Evolutionary conservation across 2,329 filamentous ascomycete species (phyloP), one percentile per base, ranked within the genome.

Genomic region (Thermothelomyces thermophilus): DNA sequence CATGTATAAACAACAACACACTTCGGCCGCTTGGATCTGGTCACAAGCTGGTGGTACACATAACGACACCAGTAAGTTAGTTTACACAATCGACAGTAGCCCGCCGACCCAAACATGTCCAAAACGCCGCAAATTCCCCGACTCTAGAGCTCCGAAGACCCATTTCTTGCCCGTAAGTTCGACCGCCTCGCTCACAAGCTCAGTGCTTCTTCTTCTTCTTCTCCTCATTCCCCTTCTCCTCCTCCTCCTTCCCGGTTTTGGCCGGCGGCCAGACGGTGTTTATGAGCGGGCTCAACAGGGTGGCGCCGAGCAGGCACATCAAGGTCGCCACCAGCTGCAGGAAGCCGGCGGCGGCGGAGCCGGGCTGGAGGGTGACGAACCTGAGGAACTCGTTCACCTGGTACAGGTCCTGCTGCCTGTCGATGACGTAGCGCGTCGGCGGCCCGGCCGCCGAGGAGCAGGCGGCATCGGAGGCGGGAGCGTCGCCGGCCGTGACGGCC

Each of bases 321-420:
- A 78, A 54, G 0, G 86, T 84, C 3, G 80, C 80, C 46, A 80
- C 72, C 1, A 89, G 65, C 55, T 64, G 59, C 46, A 57, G 56
- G 13, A 52, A 31, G 5, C 3, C 82, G 30, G 40, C 79, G 1
- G 84, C 28, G 20, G 77, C 61, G 7, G 72, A 67, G 0, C 79
- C 81, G 0, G 83, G 67, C 0, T 78, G 75, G 17, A 84, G 81
- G 14, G 77, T 60, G 16, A 90, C 59, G 62, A 94, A 93, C 59
- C 84, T 83, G 53, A 91, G 70, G 55, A 83, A 84, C 58, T 95
- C 84, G 42, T 82, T 83, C 1, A 81, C 73, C 60, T 91, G 87
- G 62, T 95, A 95, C 7, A 90, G 69, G 63, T 95, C 89, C 57
- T 94, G 83, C 64, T 95, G 90, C 16, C 74, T 77, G 6, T 73